Evolutionary conservation across 2,329 filamentous ascomycete genomes (phyloP).

Genomic region (Colletotrichum godetiae): DNA sequence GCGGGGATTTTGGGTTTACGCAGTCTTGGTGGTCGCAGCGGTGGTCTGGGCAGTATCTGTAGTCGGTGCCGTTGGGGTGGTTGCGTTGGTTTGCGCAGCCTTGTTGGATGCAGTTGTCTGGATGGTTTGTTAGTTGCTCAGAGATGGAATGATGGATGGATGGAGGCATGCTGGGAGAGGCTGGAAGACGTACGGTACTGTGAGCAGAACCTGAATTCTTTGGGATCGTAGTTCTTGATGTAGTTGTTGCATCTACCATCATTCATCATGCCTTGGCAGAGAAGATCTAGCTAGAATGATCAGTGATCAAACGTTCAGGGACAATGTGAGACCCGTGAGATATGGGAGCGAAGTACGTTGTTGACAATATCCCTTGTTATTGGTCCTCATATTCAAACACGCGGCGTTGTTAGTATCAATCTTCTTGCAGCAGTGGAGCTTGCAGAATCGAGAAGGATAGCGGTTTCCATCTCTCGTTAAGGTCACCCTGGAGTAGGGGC

Average conservation of each 20-base stretch:
- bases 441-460: conserved; percentile 26
- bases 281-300: conserved; percentile 10
- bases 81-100: conserved; percentile 40
- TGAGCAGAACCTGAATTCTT: conserved; percentile 29
- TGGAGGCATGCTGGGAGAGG: not conserved
- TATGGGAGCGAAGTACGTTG: conserved; percentile 14
- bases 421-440: conserved; percentile 36
- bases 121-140: conserved; percentile 5
- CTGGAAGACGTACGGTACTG: conserved; percentile 26
- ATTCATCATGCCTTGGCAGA: conserved; percentile 23
- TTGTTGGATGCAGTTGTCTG: conserved; percentile 43
- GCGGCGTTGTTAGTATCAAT: conserved; percentile 19
- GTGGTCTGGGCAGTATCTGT: conserved; percentile 43
- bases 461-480: conserved; percentile 24
- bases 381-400: conserved; percentile 28
- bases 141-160: not conserved
- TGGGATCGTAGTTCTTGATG: conserved; percentile 34
- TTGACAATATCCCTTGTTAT: conserved; percentile 29
- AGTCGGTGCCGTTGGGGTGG: conserved; percentile 35
- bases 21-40: conserved; percentile 42
- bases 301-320: not conserved
- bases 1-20: conserved; percentile 26
- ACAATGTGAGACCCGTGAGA: not conserved
- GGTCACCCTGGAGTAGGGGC: conserved; percentile 18
- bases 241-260: conserved; percentile 28